A percentile compares a stretch with the other conserved stretches of the same genome.
These are phyloP conservation scores for Zoysia japonica DNA, from an alignment of 176 grass and related monocot genomes.

Conservation along the genomic window DNA sequence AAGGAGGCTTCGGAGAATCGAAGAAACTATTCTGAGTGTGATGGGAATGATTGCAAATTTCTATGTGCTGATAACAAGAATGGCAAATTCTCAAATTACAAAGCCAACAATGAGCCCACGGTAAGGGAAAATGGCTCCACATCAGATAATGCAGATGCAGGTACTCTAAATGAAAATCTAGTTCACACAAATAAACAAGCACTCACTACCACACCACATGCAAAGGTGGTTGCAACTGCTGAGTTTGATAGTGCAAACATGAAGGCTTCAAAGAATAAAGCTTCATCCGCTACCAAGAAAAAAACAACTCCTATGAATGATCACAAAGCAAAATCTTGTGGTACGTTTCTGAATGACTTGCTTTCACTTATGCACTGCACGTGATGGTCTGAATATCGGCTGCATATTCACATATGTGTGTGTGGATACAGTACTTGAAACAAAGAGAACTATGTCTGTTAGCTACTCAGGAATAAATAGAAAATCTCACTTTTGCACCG, in stretches of 20 bases:
- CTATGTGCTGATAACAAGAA: slow-evolving; percentile 33
- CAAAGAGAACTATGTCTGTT: not conserved
- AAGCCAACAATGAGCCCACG: slow-evolving; percentile 13
- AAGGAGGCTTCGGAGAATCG: slow-evolving; percentile 13
- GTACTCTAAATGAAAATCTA: not conserved
- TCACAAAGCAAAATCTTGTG: slow-evolving; percentile 33
- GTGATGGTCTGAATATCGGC: not conserved
- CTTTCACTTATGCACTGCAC: slow-evolving; percentile 21
- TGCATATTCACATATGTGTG: slow-evolving; percentile 32
- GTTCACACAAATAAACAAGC: slow-evolving; percentile 30
- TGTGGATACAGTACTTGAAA: slow-evolving; percentile 30
- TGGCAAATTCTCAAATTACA: slow-evolving; percentile 18
- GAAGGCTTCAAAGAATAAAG: slow-evolving; percentile 41
- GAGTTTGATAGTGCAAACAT: not conserved
- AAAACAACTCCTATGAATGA: slow-evolving; percentile 36
- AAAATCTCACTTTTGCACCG: not conserved
- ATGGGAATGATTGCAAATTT: slow-evolving; percentile 12
- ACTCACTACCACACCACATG: slow-evolving; percentile 28
- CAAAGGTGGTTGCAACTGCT: slow-evolving; percentile 21
- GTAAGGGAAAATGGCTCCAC: not conserved
- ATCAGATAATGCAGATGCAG: slow-evolving; percentile 10
- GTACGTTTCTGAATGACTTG: slow-evolving; percentile 44
- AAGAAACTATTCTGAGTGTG: slow-evolving; percentile 34
- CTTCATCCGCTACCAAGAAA: slow-evolving; percentile 32
- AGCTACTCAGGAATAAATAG: not conserved